Conservation (phyloP, 257 asterid genomes). For the Salvia miltiorrhiza region DNA sequence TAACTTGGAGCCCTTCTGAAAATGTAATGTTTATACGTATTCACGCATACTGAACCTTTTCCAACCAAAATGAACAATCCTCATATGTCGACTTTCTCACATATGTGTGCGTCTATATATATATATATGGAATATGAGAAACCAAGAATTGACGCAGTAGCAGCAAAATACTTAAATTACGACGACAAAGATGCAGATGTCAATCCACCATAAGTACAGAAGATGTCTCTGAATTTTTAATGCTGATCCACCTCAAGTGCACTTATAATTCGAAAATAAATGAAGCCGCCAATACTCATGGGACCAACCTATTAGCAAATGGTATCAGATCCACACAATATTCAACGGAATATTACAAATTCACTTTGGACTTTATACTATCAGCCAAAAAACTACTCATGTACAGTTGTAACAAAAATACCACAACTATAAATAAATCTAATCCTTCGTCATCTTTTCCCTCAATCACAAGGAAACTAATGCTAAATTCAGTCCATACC, state of each 20-base stretch:
- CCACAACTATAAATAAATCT: conserved; percentile 15
- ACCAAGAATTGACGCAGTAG: background rate
- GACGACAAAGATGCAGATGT: background rate
- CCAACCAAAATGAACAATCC: background rate
- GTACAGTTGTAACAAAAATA: background rate
- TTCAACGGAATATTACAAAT: conserved; percentile 9
- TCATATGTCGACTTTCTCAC: background rate
- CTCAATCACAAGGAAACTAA: background rate
- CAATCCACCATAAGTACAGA: background rate
- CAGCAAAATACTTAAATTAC: background rate
- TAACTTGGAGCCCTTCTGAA: background rate
- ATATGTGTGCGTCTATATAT: background rate
- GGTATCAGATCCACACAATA: conserved; percentile 4
- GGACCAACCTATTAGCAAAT: conserved; percentile 26
- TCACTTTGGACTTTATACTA: conserved; percentile 14
- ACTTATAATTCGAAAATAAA: background rate
- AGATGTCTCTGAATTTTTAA: background rate
- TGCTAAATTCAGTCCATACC: background rate
- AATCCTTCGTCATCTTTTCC: conserved; percentile 9
- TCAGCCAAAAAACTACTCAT: conserved; percentile 14
- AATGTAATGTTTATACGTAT: background rate
- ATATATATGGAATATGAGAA: background rate
- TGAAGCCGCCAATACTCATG: background rate
- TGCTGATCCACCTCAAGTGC: background rate
- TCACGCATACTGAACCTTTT: background rate